Evolutionary conservation across 148 eudicot genomes (phyloP), one percentile per base, ranked within the genome.

Genomic region (Rhododendron ovatum): DNA sequence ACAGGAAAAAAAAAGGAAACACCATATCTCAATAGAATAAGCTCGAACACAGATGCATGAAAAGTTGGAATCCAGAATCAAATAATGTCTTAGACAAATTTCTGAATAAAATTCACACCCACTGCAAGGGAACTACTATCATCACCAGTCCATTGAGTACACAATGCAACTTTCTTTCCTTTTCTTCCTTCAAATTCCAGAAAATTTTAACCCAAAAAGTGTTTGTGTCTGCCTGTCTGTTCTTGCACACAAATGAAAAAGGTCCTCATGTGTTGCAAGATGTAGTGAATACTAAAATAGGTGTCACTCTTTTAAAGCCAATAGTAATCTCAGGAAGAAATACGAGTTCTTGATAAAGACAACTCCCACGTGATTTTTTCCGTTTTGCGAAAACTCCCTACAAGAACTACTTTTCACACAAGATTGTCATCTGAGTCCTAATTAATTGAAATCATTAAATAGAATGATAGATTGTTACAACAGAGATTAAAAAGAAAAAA

Each of bases 21-120:
- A n/a, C 12, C 26, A 17, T 6, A 48, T 63, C 26, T 20, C 30
- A 28, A 87, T 28, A 28, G 5, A 51, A 84, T 84, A 84, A 84
- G 50, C 57, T 78, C 69, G 33, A 78, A 84, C n/a, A 35, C 45
- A 39, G 78, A 45, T n/a, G n/a, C 69, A 47, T 61, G 50, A 84
- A 28, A 50, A 53, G 45, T n/a, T 24, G 9, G 57, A 39, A 30
- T 6, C 37, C 81, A 8, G n/a, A 74, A 50, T 82, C 28, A 3
- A 57, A 57, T 59, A 41, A 2, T 4, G 6, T 82, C 13, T 82
- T 57, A 0, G 30, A 82, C 22, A 28, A 37, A 24, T 82, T 82
- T 55, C 73, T 57, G 48, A 57, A 55, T 59, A 22, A 57, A 22
- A 59, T 12, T 20, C 9, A 59, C 12, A 41, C 80, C 4, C 51